Evolutionary conservation across 2,329 filamentous ascomycete genomes (phyloP).

Genomic region (Penicillium palitans): DNA sequence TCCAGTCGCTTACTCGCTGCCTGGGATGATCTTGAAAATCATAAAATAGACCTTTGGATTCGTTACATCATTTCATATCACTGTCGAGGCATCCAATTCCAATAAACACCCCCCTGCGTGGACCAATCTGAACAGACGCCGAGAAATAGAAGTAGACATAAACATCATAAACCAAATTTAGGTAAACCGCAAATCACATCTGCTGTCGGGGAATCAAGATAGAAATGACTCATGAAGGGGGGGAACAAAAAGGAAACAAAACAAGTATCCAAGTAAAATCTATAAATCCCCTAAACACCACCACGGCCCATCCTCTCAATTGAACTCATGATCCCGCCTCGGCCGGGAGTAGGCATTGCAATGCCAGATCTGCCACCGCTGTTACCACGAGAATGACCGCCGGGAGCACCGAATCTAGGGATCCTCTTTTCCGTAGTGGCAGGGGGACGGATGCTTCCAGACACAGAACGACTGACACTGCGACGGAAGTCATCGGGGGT

Average conservation of each 20-base stretch:
- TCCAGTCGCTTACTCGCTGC: neutral
- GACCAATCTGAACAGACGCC: neutral
- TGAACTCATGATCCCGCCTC: slow-evolving; percentile 72
- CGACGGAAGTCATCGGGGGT: slow-evolving; percentile 24
- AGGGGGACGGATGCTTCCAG: slow-evolving; percentile 36
- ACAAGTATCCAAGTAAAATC: neutral
- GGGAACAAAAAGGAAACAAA: neutral
- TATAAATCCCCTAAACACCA: slow-evolving; percentile 19
- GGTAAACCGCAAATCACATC: neutral
- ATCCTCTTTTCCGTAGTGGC: slow-evolving; percentile 34
- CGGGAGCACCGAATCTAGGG: slow-evolving; percentile 34
- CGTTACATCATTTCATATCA: slow-evolving; percentile 3
- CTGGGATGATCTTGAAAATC: neutral
- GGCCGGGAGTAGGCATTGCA: slow-evolving; percentile 43
- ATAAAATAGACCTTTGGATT: neutral
- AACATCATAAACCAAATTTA: slow-evolving; percentile 2
- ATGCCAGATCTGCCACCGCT: slow-evolving; percentile 41
- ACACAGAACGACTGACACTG: slow-evolving; percentile 28
- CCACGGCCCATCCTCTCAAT: slow-evolving; percentile 81
- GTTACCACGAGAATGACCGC: slow-evolving; percentile 35
- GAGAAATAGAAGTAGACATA: slow-evolving; percentile 1
- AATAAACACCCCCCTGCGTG: neutral
- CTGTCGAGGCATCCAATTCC: neutral
- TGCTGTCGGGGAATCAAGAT: slow-evolving; percentile 1
- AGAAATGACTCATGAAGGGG: neutral